Evolutionary conservation across 768 basidiomycete species (phyloP), one percentile per base, ranked within the genome.

Genomic region (Macrocybe gigantea): DNA sequence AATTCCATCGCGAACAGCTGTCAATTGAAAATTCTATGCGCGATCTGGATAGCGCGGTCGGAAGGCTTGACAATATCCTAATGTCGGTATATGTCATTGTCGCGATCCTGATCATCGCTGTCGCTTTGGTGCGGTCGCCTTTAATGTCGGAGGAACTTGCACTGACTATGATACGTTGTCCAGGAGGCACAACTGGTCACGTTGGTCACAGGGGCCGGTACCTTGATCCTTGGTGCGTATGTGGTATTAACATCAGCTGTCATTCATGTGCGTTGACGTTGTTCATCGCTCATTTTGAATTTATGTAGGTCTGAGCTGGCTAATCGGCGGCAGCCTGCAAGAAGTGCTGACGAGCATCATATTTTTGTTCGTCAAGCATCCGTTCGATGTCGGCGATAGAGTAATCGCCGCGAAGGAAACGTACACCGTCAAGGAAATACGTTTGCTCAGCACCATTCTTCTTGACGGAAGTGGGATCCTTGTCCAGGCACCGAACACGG

Each of bases 311-410:
- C 71, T 92, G 38, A 87, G 85, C 53, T 93, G 90, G 90, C 79
- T 93, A 47, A 90, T 94, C 55, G 93, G 92, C 35, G 72, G 74
- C 39, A 87, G 82, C 46, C 72, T 88, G 51, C 79, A 88, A 52
- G 89, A 93, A 63, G 81, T 93, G 39, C 72, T 94, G 47, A 81
- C 80, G 5, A 84, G 85, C 49, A 89, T 93, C 62, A 92, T 94
- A 59, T 94, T 96, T 77, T 72, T 96, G 30, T 93, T 94, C 66
- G 75, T 92, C 63, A 89, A 89, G 58, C 84, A 88, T 59, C 85
- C 85, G 0, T 88, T 83, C 70, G 88, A 90, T 63, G 87, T 90
- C 22, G 85, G 86, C 22, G 89, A 92, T 65, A 68, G 84, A 40
- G 75, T 94, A 43, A 67, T 65, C 44, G 52, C 85, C 40, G 66